Percentiles rank a stretch among this genome's conserved stretches.
Evolutionary conservation across 805 yeast genomes (phyloP).

Genomic region (Metschnikowia santaceciliae): DNA sequence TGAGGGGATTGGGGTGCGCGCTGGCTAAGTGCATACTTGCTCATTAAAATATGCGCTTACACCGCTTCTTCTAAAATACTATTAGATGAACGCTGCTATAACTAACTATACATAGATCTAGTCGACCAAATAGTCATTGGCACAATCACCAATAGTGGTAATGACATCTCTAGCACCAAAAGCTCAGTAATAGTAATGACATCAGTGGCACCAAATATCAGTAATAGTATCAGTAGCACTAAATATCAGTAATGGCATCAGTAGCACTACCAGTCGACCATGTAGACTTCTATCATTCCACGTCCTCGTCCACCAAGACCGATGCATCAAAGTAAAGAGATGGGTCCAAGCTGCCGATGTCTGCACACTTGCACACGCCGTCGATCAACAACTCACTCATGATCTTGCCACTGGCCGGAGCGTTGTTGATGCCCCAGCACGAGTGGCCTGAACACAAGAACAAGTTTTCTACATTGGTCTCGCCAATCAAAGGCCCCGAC

Average conservation of each 20-base stretch:
- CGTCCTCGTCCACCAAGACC: slow-evolving; percentile 28
- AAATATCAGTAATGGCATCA: too few relatives aligned
- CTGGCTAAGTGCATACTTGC: too few relatives aligned
- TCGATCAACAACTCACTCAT: slow-evolving; percentile 84
- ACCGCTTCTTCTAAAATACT: slow-evolving; percentile 18
- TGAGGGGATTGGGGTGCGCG: too few relatives aligned
- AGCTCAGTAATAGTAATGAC: too few relatives aligned
- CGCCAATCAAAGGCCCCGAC: slow-evolving; percentile 92
- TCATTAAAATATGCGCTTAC: slow-evolving; percentile 15
- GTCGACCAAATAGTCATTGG: too few relatives aligned
- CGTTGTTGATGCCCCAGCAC: slow-evolving; percentile 98
- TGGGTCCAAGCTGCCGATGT: slow-evolving; percentile 81
- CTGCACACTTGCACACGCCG: slow-evolving; percentile 75
- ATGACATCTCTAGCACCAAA: too few relatives aligned
- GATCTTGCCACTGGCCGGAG: slow-evolving; percentile 94
- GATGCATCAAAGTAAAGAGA: slow-evolving; percentile 79
- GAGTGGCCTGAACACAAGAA: slow-evolving; percentile 90
- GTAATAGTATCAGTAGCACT: too few relatives aligned
- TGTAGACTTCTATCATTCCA: background rate
- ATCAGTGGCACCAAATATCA: too few relatives aligned
- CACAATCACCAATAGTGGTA: too few relatives aligned
- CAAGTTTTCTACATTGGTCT: slow-evolving; percentile 77
- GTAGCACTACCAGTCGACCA: too few relatives aligned
- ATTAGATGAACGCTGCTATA: background rate
- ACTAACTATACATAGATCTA: too few relatives aligned